Evolutionary conservation across 75 land plant genomes (phyloP).

Genomic region (Selaginella moellendorffii): DNA sequence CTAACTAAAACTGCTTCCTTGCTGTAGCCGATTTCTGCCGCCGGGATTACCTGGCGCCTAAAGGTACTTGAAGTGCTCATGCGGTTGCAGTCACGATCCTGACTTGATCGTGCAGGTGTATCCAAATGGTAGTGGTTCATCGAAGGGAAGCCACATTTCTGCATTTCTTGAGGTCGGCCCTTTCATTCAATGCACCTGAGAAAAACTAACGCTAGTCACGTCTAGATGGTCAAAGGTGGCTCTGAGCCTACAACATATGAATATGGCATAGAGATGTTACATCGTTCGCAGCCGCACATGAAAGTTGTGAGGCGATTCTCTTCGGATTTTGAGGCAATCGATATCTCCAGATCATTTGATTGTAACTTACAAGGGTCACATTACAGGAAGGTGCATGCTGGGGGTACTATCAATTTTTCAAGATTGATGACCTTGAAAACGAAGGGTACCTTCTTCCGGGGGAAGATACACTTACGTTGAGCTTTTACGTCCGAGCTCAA

Average conservation of each 20-base stretch:
- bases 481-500: background rate
- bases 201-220: constrained; percentile 16
- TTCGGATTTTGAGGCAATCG: constrained; percentile 20
- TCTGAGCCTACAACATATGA: constrained; percentile 22
- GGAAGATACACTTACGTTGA: constrained; percentile 15
- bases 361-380: background rate
- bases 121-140: constrained; percentile 28
- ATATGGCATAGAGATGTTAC: constrained; percentile 23
- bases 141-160: constrained; percentile 22
- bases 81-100: constrained; percentile 14
- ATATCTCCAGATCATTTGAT: background rate
- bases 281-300: constrained; percentile 14
- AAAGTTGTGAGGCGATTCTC: constrained; percentile 18
- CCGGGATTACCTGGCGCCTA: constrained; percentile 23
- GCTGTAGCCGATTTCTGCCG: constrained; percentile 16
- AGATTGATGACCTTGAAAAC: constrained; percentile 18
- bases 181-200: background rate
- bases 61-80: constrained; percentile 20
- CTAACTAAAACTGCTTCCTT: constrained; percentile 5
- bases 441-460: constrained; percentile 21
- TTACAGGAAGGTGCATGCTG: constrained; percentile 21
- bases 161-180: constrained; percentile 22
- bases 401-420: constrained; percentile 23
- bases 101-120: constrained; percentile 5
- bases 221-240: constrained; percentile 23